phyloP scores from a whole-genome alignment of 192 early-diverging fungal genomes.

The Dimargaris cristalligena region DNA sequence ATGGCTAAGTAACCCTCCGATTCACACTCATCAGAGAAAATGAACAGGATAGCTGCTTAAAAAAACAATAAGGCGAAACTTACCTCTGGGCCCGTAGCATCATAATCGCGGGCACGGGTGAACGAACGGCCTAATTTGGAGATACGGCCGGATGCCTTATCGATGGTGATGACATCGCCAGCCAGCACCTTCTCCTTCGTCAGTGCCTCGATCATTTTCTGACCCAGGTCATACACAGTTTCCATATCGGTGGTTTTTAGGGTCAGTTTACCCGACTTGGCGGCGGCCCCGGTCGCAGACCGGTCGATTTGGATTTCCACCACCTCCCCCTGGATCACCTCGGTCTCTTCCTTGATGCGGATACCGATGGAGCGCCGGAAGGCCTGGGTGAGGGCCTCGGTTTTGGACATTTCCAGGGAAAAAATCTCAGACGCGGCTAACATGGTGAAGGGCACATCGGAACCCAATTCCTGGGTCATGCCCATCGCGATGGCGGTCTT shows the following conservation, averaged over 20 bases:
- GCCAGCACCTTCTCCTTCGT: constrained; percentile 97
- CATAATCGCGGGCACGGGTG: constrained; percentile 90
- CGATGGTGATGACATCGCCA: constrained; percentile 94
- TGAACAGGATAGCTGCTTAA: no score
- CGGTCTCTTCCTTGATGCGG: constrained; percentile 96
- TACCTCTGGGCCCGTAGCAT: constrained; percentile 94
- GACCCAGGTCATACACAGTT: constrained; percentile 94
- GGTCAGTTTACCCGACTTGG: constrained; percentile 94
- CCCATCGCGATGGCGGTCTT: constrained; percentile 99
- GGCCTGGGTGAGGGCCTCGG: constrained; percentile 93
- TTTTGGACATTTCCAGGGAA: constrained; percentile 96
- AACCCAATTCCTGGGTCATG: constrained; percentile 85
- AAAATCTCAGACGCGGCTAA: constrained; percentile 96
- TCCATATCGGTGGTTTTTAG: constrained; percentile 99
- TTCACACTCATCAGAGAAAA: no score
- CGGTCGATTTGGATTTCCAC: constrained; percentile 96
- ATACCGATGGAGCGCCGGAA: constrained; percentile 95
- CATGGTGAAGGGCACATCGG: constrained; percentile 95
- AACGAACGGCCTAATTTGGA: constrained; percentile 92
- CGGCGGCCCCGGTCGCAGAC: constrained; percentile 73
- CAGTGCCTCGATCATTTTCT: constrained; percentile 96
- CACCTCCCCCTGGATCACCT: constrained; percentile 96
- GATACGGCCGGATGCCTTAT: constrained; percentile 95
- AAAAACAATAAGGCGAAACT: no score
- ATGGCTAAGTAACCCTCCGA: no score